Conservation (phyloP, 768 basidiomycete genomes). For the Kondoa malvinella region DNA sequence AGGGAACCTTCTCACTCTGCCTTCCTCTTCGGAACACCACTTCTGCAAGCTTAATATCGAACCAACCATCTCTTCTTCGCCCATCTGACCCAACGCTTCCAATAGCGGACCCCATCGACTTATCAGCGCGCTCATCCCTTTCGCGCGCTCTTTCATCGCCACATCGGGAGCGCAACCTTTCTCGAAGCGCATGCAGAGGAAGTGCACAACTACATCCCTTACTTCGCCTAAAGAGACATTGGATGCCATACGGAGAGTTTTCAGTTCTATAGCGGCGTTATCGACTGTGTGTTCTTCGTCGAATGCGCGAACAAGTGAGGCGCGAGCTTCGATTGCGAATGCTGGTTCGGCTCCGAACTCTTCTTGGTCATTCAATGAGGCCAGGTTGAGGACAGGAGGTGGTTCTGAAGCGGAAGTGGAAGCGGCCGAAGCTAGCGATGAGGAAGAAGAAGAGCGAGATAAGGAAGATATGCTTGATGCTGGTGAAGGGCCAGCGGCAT, state of each 20-base stretch:
- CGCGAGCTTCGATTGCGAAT: conserved; percentile 57
- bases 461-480: conserved; percentile 9
- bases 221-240: conserved; percentile 78
- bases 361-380: conserved; percentile 11
- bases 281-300: conserved; percentile 78
- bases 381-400: conserved; percentile 22
- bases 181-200: conserved; percentile 55
- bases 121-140: conserved; percentile 45
- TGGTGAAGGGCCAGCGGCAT: background rate
- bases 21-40: conserved; percentile 36
- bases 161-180: conserved; percentile 44
- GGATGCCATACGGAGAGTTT: conserved; percentile 89
- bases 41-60: conserved; percentile 66
- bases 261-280: conserved; percentile 82
- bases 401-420: conserved; percentile 5
- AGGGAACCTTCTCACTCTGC: conserved; percentile 48
- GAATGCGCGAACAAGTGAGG: conserved; percentile 80
- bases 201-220: conserved; percentile 71
- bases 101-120: conserved; percentile 69
- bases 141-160: conserved; percentile 41
- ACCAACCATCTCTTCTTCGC: conserved; percentile 48
- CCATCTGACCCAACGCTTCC: conserved; percentile 56
- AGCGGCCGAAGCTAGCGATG: conserved; percentile 8
- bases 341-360: conserved; percentile 39
- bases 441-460: conserved; percentile 10